Base-by-base conservation (phyloP, 768 basidiomycete genomes). In the Tricholoma flavovirens region DNA sequence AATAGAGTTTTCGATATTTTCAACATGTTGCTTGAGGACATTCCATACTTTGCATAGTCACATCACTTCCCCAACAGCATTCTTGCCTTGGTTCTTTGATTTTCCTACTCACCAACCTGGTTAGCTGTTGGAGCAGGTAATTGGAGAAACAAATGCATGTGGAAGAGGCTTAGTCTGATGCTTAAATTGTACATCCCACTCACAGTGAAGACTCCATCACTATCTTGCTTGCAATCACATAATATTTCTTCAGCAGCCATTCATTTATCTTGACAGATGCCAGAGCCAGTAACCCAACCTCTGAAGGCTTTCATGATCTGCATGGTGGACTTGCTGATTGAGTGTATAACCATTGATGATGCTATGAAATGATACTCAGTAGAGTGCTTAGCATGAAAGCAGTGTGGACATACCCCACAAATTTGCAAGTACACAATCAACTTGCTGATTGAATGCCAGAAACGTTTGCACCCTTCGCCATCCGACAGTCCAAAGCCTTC, bases 381-480 rank as follows among this genome's bases (percentile, higher is more conserved):
- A 29, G 29, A 29, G 15, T 33, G 33, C 33, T 35, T 35, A 35
- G 33, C 14, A 35, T 29, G 15, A 22, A 45, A 60, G 53, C 30
- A 61, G 29, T 29, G 29, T 29, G 8, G 29, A 29, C 29, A 29
- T 29, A 29, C 29, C 29, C 29, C 29, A 29, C 29, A 29, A 29
- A 29, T 8, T 29, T 8, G 8, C 29, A 29, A 29, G 29, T 29
- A 29, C 8, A 8, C 29, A 29, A 29, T 29, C 29, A 29, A 8
- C n/a, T n/a, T n/a, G n/a, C n/a, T n/a, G n/a, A n/a, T n/a, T n/a
- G n/a, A n/a, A n/a, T n/a, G n/a, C n/a, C 74, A 76, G 21, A 74
- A 66, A 3, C 63, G 51, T 55, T 75, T 69, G 59, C 64, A 64
- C 1, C 72, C 68, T 53, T 73, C 70, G 0, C 64, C 66, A 60